Base-by-base conservation (phyloP, 495 filamentous ascomycete genomes). In the Penicillium silybi region DNA sequence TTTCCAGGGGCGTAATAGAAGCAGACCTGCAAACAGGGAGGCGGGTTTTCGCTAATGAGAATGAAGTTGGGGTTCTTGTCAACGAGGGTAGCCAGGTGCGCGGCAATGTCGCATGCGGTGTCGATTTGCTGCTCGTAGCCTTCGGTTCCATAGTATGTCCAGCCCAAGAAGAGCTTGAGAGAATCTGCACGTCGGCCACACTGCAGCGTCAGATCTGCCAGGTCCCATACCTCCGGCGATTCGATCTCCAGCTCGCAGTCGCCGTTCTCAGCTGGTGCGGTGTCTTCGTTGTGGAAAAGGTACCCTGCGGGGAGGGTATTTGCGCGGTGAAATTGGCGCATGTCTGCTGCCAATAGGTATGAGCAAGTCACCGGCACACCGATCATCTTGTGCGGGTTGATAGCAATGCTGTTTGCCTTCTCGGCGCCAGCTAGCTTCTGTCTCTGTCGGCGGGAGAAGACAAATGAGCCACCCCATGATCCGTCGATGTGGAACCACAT, bases 301-400 rank as follows among this genome's bases (percentile, higher is more conserved):
- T 97, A 97, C 9, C 85, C 87, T 0, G 92, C 92, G 0, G 85
- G 85, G n/a, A 95, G 75, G 22, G 87, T 93, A 63, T 92, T 96
- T 2, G 90, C 89, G 6, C 68, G 71, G 63, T 90, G 85, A 61
- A 97, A 95, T 27, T 85, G 70, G 27, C 79, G 71, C 57, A 91
- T 65, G 65, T 97, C 92, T 7, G 75, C 70, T 0, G 83, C 86
- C 10, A 98, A 78, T 8, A 98, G 79, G 73, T 95, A 95, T 6
- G 87, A 91, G 69, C 92, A 98, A 3, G 92, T 95, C 32, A 93
- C 67, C 0, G 92, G 92, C 8, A 88, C 88, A 37, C 88, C 89
- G 58, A 98, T 79, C 93, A 97, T 98, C 70, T 97, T 97, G 69
- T 98, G 92, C 53, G 93, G 92, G 66, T 95, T 96, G 37, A 96